phyloP scores from a whole-genome alignment of 2,329 filamentous ascomycete genomes.

The Acrodontium crateriforme region DNA sequence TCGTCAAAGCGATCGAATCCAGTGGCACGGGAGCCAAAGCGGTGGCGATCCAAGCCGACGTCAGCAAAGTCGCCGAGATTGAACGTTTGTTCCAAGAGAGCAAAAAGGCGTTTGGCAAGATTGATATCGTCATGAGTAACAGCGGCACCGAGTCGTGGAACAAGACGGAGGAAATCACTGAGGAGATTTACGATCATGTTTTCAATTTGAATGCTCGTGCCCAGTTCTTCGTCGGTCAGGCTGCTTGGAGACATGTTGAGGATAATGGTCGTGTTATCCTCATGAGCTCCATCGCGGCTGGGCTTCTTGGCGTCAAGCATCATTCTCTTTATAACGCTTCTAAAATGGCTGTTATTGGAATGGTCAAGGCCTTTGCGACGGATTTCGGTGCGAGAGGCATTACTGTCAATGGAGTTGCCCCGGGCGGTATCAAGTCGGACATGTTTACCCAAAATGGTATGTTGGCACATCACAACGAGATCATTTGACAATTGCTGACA shows the following conservation, averaged over 20 bases:
- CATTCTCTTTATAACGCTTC: conserved; percentile 58
- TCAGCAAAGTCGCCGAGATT: conserved; percentile 41
- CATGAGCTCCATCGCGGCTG: conserved; percentile 57
- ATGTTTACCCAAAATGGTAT: conserved; percentile 46
- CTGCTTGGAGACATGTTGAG: conserved; percentile 57
- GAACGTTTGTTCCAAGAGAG: conserved; percentile 39
- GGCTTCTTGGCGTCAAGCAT: conserved; percentile 53
- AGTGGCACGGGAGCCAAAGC: conserved; percentile 37
- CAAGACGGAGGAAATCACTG: conserved; percentile 52
- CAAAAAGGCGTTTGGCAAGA: conserved; percentile 28
- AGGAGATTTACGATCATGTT: conserved; percentile 59
- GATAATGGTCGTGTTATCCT: conserved; percentile 59
- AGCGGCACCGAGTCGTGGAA: conserved; percentile 52
- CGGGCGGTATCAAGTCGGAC: conserved; percentile 60
- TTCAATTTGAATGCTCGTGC: conserved; percentile 55
- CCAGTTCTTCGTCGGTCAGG: conserved; percentile 67
- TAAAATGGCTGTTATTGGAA: conserved; percentile 60
- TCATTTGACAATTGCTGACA: conserved; percentile 9
- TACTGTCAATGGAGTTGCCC: conserved; percentile 60
- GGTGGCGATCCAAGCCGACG: conserved; percentile 47
- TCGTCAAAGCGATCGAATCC: conserved; percentile 31
- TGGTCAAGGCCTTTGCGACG: conserved; percentile 57
- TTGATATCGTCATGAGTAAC: conserved; percentile 40
- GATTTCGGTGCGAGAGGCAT: conserved; percentile 56
- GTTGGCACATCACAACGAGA: neutral